Conservation (phyloP, 768 basidiomycete species). For the Suillus discolor region DNA sequence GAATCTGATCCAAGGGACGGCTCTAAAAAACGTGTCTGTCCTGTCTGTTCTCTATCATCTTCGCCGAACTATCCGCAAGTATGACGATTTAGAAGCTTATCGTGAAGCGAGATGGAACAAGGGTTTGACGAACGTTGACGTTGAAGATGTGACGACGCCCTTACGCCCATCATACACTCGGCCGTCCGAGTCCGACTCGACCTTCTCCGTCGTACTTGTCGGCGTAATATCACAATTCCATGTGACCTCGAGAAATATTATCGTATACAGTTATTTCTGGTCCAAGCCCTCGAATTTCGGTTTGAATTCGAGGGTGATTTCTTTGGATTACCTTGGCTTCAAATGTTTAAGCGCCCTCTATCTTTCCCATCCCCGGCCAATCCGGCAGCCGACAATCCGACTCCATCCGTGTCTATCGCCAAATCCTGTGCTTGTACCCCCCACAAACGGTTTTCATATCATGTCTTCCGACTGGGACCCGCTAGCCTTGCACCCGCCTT, state of each 20-base stretch:
- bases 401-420: background rate
- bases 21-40: conserved; percentile 13
- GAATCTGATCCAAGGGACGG: conserved; percentile 17
- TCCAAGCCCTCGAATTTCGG: background rate
- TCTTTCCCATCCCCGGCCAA: background rate
- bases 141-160: background rate
- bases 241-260: background rate
- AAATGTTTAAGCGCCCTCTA: background rate
- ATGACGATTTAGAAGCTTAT: conserved; percentile 1
- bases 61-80: conserved; percentile 14
- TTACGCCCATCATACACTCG: conserved; percentile 10
- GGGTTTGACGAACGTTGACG: background rate
- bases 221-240: background rate
- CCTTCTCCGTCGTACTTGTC: background rate
- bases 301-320: background rate
- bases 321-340: background rate
- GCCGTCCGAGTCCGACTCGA: conserved; percentile 14
- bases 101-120: background rate
- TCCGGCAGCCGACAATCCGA: background rate
- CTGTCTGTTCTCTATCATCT: background rate
- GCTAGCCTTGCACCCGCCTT: conserved; percentile 19
- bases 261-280: background rate
- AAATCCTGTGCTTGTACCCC: background rate
- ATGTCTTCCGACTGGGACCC: conserved; percentile 9
- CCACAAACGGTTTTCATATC: background rate